Evolutionary conservation across 129 eudicot species (phyloP), one percentile per base, ranked within the genome.

Genomic region (Escallonia herrerae): DNA sequence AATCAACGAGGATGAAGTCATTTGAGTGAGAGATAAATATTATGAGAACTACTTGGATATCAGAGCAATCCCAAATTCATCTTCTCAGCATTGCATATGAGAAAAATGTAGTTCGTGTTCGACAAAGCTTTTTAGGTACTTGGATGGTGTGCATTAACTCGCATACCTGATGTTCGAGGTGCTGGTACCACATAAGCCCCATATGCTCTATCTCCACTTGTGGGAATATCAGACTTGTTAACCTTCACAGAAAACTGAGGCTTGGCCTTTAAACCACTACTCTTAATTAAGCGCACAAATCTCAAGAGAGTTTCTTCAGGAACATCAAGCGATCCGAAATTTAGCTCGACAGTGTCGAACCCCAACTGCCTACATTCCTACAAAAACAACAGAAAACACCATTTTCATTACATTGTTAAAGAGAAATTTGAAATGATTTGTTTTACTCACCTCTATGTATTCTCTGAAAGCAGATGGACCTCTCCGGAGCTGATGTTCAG

Each of bases 341-440:
- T 82, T 8, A 89, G 72, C 84, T 93, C 96, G 50, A 93, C 77
- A 8, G 96, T 85, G 74, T 88, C 99, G 62, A 93, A 93, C 40
- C 99, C 96, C 79, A 93, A 62, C 54, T 76, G 80, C 85, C 82
- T 89, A 56, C 99, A 89, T 66, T 93, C 99, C 99, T 93, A 10
- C 33, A 70, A 53, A 53, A 15, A 14, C 58, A n/a, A 4, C 33
- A 2, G 15, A 72, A 49, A 58, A 46, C 14, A 3, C 7, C 2
- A 44, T 3, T 0, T 8, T 3, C 10, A 40, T 60, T 5, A 40
- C 13, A 40, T 3, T 70, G 6, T 38, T 39, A 41, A 53, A 40
- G 40, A 8, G 40, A 43, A 5, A 33, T 40, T 33, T 33, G 42
- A 22, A 22, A 22, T 22, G 33, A 22, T 6, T n/a, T 22, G 14